These are phyloP conservation scores for Aspergillus tamarii DNA, from an alignment of 2,329 filamentous ascomycete species.

Conservation along the genomic window DNA sequence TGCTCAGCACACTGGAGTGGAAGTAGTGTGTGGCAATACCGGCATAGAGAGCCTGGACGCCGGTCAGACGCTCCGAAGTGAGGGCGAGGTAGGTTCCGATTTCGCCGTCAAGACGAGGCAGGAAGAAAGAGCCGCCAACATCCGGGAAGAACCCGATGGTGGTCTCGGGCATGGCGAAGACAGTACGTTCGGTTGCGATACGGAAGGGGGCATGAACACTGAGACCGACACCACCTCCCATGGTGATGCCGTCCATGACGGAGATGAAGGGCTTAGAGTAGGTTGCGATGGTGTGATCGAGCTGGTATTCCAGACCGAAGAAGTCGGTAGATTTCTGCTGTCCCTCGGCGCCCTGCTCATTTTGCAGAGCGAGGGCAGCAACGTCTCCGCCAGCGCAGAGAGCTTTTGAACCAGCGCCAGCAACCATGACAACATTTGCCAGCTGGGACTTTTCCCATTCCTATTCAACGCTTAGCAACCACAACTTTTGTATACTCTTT, in stretches of 20 bases:
- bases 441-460: slow-evolving; percentile 96
- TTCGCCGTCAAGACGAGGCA: slow-evolving; percentile 83
- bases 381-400: slow-evolving; percentile 97
- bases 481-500: background rate
- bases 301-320: slow-evolving; percentile 92
- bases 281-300: slow-evolving; percentile 93
- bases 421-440: slow-evolving; percentile 89
- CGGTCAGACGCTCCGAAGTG: slow-evolving; percentile 80
- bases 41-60: slow-evolving; percentile 84
- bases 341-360: slow-evolving; percentile 68
- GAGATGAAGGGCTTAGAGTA: slow-evolving; percentile 92
- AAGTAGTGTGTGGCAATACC: slow-evolving; percentile 96
- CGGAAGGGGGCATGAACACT: slow-evolving; percentile 94
- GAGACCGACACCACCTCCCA: slow-evolving; percentile 95
- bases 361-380: slow-evolving; percentile 72
- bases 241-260: slow-evolving; percentile 97
- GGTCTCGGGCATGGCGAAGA: slow-evolving; percentile 98
- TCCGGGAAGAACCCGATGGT: slow-evolving; percentile 99
- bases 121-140: slow-evolving; percentile 94
- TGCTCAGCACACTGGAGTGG: slow-evolving; percentile 82
- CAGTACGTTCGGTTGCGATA: slow-evolving; percentile 91
- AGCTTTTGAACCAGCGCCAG: slow-evolving; percentile 81
- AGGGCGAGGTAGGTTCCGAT: slow-evolving; percentile 91
- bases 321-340: slow-evolving; percentile 78
- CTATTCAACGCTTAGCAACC: slow-evolving; percentile 33